These are phyloP conservation scores for Pisolithus thermaeus DNA, from an alignment of 1,284 basidiomycete genomes.

Conservation along the genomic window DNA sequence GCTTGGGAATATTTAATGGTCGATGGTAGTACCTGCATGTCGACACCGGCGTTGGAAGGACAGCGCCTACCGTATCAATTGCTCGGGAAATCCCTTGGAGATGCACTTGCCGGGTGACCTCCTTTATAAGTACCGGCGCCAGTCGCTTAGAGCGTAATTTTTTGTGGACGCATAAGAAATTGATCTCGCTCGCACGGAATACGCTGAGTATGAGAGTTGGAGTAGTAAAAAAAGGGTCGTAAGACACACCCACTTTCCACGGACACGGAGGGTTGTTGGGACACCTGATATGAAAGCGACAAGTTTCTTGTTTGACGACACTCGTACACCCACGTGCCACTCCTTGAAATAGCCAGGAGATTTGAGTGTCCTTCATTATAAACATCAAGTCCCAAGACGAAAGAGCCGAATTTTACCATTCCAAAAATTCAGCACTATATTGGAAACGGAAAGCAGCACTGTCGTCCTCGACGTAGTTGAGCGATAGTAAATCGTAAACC, in stretches of 20 bases:
- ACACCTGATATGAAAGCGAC: conserved; percentile 99
- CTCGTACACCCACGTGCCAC: conserved; percentile 96
- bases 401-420: conserved; percentile 61
- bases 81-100: conserved; percentile 93
- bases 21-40: conserved; percentile 93
- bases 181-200: conserved; percentile 84
- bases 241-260: conserved; percentile 58
- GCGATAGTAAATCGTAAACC: conserved; percentile 86
- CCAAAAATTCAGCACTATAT: conserved; percentile 91
- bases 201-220: conserved; percentile 38
- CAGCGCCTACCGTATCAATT: conserved; percentile 91
- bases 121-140: conserved; percentile 96
- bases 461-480: conserved; percentile 97
- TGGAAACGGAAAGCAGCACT: conserved; percentile 95
- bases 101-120: conserved; percentile 92
- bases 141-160: conserved; percentile 94
- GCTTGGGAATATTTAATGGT: conserved; percentile 86
- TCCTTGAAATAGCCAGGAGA: conserved; percentile 91
- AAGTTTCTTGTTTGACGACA: conserved; percentile 84
- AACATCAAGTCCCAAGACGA: not conserved
- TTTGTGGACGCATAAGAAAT: conserved; percentile 98
- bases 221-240: not conserved
- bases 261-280: conserved; percentile 76
- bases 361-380: conserved; percentile 74
- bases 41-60: conserved; percentile 86